Evolutionary conservation across 2,329 filamentous ascomycete genomes (phyloP).

Genomic region (Epicoccum nigrum): DNA sequence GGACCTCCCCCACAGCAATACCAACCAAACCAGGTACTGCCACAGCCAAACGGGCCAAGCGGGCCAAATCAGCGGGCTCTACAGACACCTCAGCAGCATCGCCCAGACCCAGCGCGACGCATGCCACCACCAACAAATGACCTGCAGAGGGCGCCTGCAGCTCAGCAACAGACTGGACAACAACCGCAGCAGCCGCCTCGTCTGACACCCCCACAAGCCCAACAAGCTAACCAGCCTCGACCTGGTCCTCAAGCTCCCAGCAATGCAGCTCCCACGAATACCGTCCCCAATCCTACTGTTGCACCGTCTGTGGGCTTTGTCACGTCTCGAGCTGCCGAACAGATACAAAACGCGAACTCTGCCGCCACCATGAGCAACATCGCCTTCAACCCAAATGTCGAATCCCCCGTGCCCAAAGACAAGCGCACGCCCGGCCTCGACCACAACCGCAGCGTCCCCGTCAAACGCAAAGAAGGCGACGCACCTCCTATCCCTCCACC

Average conservation of each 20-base stretch:
- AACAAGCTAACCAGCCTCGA: constrained; percentile 26
- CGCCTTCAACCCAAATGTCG: constrained; percentile 57
- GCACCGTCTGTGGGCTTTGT: constrained; percentile 53
- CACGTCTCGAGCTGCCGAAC: constrained; percentile 52
- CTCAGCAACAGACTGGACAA: constrained; percentile 30
- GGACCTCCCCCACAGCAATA: constrained; percentile 31
- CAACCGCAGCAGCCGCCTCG: constrained; percentile 31
- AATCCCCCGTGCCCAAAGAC: constrained; percentile 73
- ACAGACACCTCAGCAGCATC: constrained; percentile 36
- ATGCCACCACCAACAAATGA: constrained; percentile 33
- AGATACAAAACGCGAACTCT: constrained; percentile 45
- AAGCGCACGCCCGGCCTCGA: constrained; percentile 84
- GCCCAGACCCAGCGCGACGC: constrained; percentile 28
- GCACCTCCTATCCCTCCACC: constrained; percentile 24
- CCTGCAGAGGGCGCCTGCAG: constrained; percentile 22
- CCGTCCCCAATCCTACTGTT: constrained; percentile 23
- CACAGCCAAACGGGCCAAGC: constrained; percentile 26
- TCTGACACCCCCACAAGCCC: constrained; percentile 34
- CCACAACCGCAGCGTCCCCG: constrained; percentile 75
- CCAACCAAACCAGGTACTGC: constrained; percentile 34
- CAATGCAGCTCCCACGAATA: constrained; percentile 18
- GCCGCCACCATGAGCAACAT: constrained; percentile 42
- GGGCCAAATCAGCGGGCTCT: constrained; percentile 37
- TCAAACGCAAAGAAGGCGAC: constrained; percentile 59
- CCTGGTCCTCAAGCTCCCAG: constrained; percentile 16